These are phyloP conservation scores for Cornus kousa DNA, from an alignment of 148 eudicot species.

Conservation along the genomic window DNA sequence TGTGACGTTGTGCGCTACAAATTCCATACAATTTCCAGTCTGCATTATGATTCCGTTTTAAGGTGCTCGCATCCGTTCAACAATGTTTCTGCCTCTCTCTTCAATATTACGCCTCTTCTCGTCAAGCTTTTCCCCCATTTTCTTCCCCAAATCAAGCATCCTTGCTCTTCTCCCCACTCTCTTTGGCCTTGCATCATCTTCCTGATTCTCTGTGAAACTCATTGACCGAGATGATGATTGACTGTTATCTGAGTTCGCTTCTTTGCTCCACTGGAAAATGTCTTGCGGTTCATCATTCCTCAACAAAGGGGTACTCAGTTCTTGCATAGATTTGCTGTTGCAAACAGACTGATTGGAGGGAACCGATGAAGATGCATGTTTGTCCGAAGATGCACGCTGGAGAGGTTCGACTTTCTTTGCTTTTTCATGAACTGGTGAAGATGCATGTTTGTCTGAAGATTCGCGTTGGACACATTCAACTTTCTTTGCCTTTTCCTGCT, in stretches of 20 bases:
- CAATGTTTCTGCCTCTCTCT: slow-evolving; percentile 72
- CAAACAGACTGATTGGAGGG: slow-evolving; percentile 22
- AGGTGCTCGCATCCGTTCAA: slow-evolving; percentile 72
- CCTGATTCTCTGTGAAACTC: slow-evolving; percentile 39
- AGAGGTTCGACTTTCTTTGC: slow-evolving; percentile 26
- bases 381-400: slow-evolving; percentile 21
- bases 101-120: slow-evolving; percentile 77
- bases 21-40: not conserved
- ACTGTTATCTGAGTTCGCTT: slow-evolving; percentile 22
- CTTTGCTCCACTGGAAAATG: slow-evolving; percentile 16
- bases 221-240: slow-evolving; percentile 41
- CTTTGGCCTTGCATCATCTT: slow-evolving; percentile 56
- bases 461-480: slow-evolving; percentile 22
- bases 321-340: slow-evolving; percentile 21
- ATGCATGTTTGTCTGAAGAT: slow-evolving; percentile 9
- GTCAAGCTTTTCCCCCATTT: slow-evolving; percentile 82
- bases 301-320: slow-evolving; percentile 33
- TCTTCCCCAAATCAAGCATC: slow-evolving; percentile 81
- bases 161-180: slow-evolving; percentile 63
- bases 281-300: slow-evolving; percentile 28
- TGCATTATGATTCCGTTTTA: not conserved
- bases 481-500: slow-evolving; percentile 33
- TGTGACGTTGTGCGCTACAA: not conserved
- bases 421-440: slow-evolving; percentile 28
- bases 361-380: not conserved